Base-by-base conservation (phyloP, 2,329 filamentous ascomycete species). In the Penicillium nordicum region DNA sequence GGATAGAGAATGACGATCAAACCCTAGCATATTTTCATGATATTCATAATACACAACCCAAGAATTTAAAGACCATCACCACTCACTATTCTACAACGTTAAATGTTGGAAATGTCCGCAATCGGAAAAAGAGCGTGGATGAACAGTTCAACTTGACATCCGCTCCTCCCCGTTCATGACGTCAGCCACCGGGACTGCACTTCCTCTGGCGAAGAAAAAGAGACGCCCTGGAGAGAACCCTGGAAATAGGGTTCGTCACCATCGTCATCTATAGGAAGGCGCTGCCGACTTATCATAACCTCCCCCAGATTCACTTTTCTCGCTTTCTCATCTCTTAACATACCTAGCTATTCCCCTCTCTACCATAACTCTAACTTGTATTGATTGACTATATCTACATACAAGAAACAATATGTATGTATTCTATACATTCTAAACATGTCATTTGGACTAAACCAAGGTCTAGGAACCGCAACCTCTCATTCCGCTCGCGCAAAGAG, bases 401-500 rank as follows among this genome's bases (percentile, higher is more conserved):
- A 38, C 49, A 43, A 43, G 27, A 25, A 34, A 25, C 47, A 46
- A 46, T 21, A 64, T 64, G 62, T 63, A 58, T 34, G 59, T 44
- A 47, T 34, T 1, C 41, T 5, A 21, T 16, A n/a, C 9, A 29
- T 53, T n/a, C 34, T 53, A 8, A 18, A 25, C 27, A 34, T 3
- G 3, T 34, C 21, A 55, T 41, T 29, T 50, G n/a, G 34, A 12
- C 46, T 48, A 18, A 50, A 34, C 34, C 51, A 21, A 60, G 12
- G 27, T 16, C 14, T 21, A 79, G 76, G 76, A 75, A 78, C 59
- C 75, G 76, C 55, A 71, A 70, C 52, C 65, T 77, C 2, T 78
- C 75, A 36, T 69, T 75, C 58, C 72, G 75, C 34, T 69, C 71
- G 64, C 70, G 67, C 64, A 69, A 55, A 57, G 70, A 69, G 50